phyloP scores from a whole-genome alignment of 768 basidiomycete genomes.

The Boletellus emodensis region DNA sequence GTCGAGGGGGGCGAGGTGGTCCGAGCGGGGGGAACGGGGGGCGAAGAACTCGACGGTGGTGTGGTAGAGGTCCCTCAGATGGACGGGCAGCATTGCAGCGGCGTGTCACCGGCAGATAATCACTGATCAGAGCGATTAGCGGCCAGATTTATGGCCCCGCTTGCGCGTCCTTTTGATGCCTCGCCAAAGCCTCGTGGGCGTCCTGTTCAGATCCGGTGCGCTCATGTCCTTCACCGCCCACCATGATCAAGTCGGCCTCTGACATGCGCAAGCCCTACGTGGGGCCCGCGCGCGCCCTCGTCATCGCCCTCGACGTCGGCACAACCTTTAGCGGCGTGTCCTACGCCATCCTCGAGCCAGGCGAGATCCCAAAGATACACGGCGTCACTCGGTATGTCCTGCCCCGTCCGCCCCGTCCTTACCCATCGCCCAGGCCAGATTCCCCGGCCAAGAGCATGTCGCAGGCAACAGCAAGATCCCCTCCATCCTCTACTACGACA shows the following conservation, averaged over 20 bases:
- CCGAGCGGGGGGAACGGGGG: constrained; percentile 35
- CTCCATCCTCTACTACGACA: constrained; percentile 71
- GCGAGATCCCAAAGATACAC: constrained; percentile 75
- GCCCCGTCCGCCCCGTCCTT: neutral
- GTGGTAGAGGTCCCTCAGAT: constrained; percentile 48
- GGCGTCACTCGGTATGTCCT: constrained; percentile 67
- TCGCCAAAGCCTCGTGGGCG: constrained; percentile 12
- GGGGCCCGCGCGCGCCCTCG: constrained; percentile 60
- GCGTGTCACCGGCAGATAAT: constrained; percentile 35
- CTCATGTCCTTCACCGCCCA: neutral
- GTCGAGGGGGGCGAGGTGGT: constrained; percentile 26
- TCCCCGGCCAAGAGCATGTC: constrained; percentile 83
- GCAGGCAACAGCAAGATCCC: constrained; percentile 84
- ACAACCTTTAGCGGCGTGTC: constrained; percentile 84
- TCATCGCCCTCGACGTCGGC: constrained; percentile 77
- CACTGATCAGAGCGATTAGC: constrained; percentile 20
- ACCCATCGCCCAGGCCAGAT: constrained; percentile 41
- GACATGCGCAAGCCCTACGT: constrained; percentile 72
- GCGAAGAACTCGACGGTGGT: constrained; percentile 59
- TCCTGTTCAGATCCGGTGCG: too few relatives aligned
- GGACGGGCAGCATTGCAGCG: constrained; percentile 41
- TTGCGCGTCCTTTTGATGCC: constrained; percentile 18
- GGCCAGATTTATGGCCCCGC: constrained; percentile 11
- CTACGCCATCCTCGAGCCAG: constrained; percentile 78
- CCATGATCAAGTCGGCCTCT: constrained; percentile 48